Evolutionary conservation across 257 asterid species (phyloP).

Genomic region (Solanum chmielewskii): DNA sequence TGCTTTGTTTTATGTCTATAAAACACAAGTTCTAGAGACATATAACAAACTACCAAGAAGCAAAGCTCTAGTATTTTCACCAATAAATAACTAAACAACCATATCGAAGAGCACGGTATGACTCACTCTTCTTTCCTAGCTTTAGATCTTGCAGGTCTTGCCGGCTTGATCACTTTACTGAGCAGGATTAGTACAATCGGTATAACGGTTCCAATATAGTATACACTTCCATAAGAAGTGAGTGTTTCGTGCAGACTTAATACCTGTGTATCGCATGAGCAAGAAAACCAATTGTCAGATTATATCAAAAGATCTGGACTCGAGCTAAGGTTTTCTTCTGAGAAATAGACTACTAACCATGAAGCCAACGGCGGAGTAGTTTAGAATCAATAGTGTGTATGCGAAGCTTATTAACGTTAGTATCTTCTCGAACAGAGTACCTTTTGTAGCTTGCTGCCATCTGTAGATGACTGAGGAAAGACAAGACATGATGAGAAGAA

Average conservation of each 20-base stretch:
- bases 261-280: slow-evolving; percentile 37
- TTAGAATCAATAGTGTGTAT: slow-evolving; percentile 65
- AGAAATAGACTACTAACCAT: slow-evolving; percentile 34
- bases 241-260: slow-evolving; percentile 70
- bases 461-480: slow-evolving; percentile 47
- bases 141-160: slow-evolving; percentile 58
- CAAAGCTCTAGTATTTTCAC: not conserved
- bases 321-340: not conserved
- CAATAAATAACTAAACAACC: not conserved
- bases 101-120: not conserved
- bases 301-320: not conserved
- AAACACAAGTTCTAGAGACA: not conserved
- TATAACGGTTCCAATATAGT: slow-evolving; percentile 67
- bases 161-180: slow-evolving; percentile 65
- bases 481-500: slow-evolving; percentile 6
- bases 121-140: slow-evolving; percentile 60
- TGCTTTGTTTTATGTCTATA: not conserved
- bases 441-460: slow-evolving; percentile 66
- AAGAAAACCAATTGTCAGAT: not conserved
- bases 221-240: slow-evolving; percentile 65
- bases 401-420: slow-evolving; percentile 42
- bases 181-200: slow-evolving; percentile 51
- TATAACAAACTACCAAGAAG: not conserved
- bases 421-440: slow-evolving; percentile 25
- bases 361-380: slow-evolving; percentile 85